Conservation (phyloP, 305 asterid species). For the Rubia tinctorum region DNA sequence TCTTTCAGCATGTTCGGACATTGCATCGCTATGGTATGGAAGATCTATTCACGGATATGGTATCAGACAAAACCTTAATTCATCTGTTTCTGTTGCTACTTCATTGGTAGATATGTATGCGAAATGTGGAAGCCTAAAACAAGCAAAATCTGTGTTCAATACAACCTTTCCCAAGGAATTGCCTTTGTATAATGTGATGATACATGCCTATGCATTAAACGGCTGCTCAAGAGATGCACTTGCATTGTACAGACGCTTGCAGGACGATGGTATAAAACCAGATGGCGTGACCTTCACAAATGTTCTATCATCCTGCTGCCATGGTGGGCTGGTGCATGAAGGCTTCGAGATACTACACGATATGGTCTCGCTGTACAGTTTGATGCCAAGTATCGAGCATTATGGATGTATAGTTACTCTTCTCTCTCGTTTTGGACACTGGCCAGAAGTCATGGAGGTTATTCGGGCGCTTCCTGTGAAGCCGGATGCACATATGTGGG, state of each 20-base stretch:
- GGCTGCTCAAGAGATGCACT: constrained; percentile 26
- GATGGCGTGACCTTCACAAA: constrained; percentile 29
- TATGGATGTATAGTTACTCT: constrained; percentile 29
- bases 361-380: constrained; percentile 21
- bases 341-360: constrained; percentile 15
- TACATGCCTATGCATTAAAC: constrained; percentile 30
- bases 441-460: constrained; percentile 16
- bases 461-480: constrained; percentile 23
- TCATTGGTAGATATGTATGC: constrained; percentile 32
- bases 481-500: constrained; percentile 23
- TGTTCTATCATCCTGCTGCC: constrained; percentile 30
- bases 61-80: constrained; percentile 19
- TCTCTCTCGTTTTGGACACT: constrained; percentile 26
- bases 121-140: constrained; percentile 26
- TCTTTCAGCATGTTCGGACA: constrained; percentile 27
- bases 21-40: constrained; percentile 21
- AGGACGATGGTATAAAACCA: constrained; percentile 22
- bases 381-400: constrained; percentile 26
- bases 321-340: constrained; percentile 22
- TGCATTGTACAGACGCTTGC: constrained; percentile 17
- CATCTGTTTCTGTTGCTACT: constrained; percentile 25
- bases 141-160: constrained; percentile 19
- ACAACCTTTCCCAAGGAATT: constrained; percentile 16
- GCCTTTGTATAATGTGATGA: constrained; percentile 28
- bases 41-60: constrained; percentile 28